phyloP scores from a whole-genome alignment of 2,329 filamentous ascomycete species.

The Leptographium galeiforme region DNA sequence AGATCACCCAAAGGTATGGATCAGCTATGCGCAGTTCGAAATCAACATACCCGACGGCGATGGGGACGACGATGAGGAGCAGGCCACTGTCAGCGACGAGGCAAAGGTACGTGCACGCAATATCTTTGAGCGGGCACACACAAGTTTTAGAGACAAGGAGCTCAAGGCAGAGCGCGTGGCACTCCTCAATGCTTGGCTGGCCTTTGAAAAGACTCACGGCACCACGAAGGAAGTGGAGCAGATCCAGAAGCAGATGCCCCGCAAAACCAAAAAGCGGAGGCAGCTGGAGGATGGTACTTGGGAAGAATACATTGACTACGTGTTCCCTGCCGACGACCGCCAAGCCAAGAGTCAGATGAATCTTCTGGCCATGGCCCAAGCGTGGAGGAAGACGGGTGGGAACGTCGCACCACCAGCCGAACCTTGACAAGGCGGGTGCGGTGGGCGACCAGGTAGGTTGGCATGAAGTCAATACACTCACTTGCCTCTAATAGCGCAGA shows the following conservation, averaged over 20 bases:
- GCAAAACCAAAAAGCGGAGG: constrained; percentile 81
- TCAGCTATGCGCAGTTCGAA: constrained; percentile 96
- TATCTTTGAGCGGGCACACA: constrained; percentile 76
- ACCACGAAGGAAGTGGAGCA: constrained; percentile 59
- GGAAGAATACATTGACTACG: constrained; percentile 94
- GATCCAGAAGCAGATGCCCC: constrained; percentile 87
- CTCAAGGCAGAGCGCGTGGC: constrained; percentile 91
- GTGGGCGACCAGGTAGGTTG: background rate
- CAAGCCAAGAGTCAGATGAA: constrained; percentile 72
- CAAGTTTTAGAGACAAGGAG: constrained; percentile 75
- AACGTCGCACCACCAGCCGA: background rate
- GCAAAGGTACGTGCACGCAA: constrained; percentile 72
- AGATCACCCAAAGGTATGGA: constrained; percentile 99
- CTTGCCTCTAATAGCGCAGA: too few relatives aligned
- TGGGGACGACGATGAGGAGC: constrained; percentile 40
- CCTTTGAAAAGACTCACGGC: constrained; percentile 82
- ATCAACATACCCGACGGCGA: constrained; percentile 75
- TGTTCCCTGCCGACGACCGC: constrained; percentile 92
- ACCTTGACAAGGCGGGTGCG: background rate
- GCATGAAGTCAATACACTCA: too few relatives aligned
- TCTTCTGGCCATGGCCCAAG: constrained; percentile 71
- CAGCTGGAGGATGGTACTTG: constrained; percentile 84
- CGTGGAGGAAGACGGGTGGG: constrained; percentile 59
- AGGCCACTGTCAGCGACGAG: constrained; percentile 62
- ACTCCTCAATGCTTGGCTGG: constrained; percentile 81